Conservation (phyloP, 176 grass and related monocot species). For the Areca catechu region DNA sequence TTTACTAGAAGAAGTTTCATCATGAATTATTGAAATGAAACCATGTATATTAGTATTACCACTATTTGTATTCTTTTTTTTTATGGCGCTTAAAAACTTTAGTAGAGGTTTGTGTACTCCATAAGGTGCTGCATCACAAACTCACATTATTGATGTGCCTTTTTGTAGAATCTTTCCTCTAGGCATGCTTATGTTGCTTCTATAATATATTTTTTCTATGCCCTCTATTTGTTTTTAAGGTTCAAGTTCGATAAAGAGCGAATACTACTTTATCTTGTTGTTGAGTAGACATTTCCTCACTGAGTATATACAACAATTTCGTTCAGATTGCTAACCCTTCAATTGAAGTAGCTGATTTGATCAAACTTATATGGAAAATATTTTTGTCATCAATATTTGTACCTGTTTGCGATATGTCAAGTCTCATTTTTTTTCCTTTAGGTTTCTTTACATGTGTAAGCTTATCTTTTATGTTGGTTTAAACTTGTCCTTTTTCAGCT, state of each 20-base stretch:
- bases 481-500: slow-evolving; percentile 30
- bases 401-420: slow-evolving; percentile 1
- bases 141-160: no score
- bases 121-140: no score
- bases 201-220: slow-evolving; percentile 2
- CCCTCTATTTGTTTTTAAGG: slow-evolving; percentile 37
- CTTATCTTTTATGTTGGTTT: neutral
- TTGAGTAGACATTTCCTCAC: slow-evolving; percentile 69
- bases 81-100: no score
- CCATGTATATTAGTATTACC: no score
- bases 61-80: no score
- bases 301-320: slow-evolving; percentile 69
- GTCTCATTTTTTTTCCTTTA: no score
- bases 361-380: slow-evolving; percentile 96
- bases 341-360: slow-evolving; percentile 80
- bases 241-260: slow-evolving; percentile 93
- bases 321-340: slow-evolving; percentile 67
- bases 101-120: no score
- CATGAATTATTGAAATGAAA: no score
- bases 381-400: slow-evolving; percentile 99
- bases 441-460: no score
- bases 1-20: no score
- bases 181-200: no score
- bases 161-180: no score
- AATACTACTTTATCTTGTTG: slow-evolving; percentile 66